Percentiles rank a stretch among this genome's conserved stretches.
phyloP scores from a whole-genome alignment of 2,329 filamentous ascomycete genomes.

The Pseudogymnoascus sp. region DNA sequence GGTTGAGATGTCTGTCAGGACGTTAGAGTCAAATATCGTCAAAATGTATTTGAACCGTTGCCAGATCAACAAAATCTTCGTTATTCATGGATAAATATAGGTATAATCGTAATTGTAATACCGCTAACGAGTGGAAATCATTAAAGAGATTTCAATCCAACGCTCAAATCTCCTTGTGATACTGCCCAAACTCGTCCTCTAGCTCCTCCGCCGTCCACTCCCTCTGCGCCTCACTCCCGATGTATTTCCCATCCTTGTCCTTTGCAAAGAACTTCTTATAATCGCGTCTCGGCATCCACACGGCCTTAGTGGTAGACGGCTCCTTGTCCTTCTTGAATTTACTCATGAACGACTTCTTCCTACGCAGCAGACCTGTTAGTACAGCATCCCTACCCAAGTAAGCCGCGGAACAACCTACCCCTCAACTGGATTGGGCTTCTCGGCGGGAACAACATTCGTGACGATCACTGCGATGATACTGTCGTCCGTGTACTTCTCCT shows the following conservation, averaged over 20 bases:
- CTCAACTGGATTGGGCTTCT: neutral
- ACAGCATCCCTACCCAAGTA: neutral
- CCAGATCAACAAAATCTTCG: neutral
- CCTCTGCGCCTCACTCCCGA: constrained; percentile 23
- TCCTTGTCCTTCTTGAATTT: constrained; percentile 11
- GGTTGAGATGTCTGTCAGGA: neutral
- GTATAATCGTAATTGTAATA: neutral
- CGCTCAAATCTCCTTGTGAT: constrained; percentile 9
- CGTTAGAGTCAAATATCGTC: neutral
- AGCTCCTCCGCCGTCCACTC: constrained; percentile 26
- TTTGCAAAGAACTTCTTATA: constrained; percentile 25
- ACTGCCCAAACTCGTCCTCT: constrained; percentile 21
- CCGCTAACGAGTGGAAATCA: neutral
- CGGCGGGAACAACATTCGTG: constrained; percentile 12
- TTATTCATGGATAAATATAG: neutral
- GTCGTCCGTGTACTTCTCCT: constrained; percentile 23
- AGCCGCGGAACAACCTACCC: neutral
- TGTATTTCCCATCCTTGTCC: constrained; percentile 22
- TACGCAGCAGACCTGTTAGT: neutral
- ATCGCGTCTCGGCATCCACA: constrained; percentile 26
- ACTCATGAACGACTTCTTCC: constrained; percentile 10
- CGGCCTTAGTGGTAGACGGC: constrained; percentile 18
- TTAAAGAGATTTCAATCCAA: neutral
- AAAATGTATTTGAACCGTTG: neutral
- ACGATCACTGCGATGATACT: constrained; percentile 25